Conservation (phyloP, 352 stramenopile genomes). For the Phytophthora lateralis region DNA sequence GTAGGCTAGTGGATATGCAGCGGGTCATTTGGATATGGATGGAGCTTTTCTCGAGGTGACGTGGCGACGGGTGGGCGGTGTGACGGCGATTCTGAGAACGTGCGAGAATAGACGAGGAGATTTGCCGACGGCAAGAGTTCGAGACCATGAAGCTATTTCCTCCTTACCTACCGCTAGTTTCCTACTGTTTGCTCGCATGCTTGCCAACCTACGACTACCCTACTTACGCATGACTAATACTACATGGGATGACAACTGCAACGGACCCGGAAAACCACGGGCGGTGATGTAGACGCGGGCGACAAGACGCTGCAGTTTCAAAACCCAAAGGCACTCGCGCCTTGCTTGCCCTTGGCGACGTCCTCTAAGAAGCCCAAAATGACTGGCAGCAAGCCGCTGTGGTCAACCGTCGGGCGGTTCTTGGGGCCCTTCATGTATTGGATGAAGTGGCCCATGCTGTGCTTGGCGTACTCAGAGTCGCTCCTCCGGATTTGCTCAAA, state of each 20-base stretch:
- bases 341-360: slow-evolving; percentile 62
- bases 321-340: slow-evolving; percentile 76
- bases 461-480: slow-evolving; percentile 81
- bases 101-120: slow-evolving; percentile 14
- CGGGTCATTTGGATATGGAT: not conserved
- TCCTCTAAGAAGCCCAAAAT: slow-evolving; percentile 82
- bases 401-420: slow-evolving; percentile 80
- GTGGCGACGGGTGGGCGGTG: slow-evolving; percentile 10
- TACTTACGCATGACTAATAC: slow-evolving; percentile 33
- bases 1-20: not conserved
- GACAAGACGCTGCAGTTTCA: slow-evolving; percentile 46
- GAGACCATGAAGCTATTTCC: slow-evolving; percentile 10
- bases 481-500: slow-evolving; percentile 83
- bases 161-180: slow-evolving; percentile 23
- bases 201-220: slow-evolving; percentile 34
- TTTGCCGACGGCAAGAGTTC: slow-evolving; percentile 14
- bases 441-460: slow-evolving; percentile 89
- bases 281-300: slow-evolving; percentile 23
- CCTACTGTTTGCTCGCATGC: slow-evolving; percentile 30
- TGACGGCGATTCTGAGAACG: slow-evolving; percentile 27
- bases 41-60: not conserved
- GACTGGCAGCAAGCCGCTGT: slow-evolving; percentile 70
- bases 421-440: slow-evolving; percentile 83
- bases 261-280: slow-evolving; percentile 25
- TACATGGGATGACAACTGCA: slow-evolving; percentile 36